phyloP scores from a whole-genome alignment of 2,329 filamentous ascomycete species.

The Xylaria multiplex region DNA sequence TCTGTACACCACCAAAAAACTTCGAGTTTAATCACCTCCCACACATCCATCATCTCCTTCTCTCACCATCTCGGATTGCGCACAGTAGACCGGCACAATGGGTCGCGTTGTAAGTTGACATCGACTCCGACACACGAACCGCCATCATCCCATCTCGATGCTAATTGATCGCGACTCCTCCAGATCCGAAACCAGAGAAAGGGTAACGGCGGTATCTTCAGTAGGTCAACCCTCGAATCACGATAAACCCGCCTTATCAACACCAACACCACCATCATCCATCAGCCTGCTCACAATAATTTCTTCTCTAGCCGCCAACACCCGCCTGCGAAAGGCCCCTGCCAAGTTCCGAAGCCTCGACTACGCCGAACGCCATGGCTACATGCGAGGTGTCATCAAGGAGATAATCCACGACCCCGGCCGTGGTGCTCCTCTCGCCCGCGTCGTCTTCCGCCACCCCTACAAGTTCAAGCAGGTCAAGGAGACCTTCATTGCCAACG shows the following conservation, averaged over 20 bases:
- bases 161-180: slow-evolving; percentile 31
- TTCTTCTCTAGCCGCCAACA: slow-evolving; percentile 71
- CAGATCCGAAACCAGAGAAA: slow-evolving; percentile 70
- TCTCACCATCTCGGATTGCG: slow-evolving; percentile 49
- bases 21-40: slow-evolving; percentile 40
- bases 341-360: slow-evolving; percentile 98
- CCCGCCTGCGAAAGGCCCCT: slow-evolving; percentile 92
- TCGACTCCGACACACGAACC: background rate
- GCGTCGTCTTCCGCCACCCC: slow-evolving; percentile 95
- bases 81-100: slow-evolving; percentile 50
- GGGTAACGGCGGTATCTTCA: slow-evolving; percentile 51
- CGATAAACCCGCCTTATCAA: slow-evolving; percentile 9
- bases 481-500: slow-evolving; percentile 99
- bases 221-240: slow-evolving; percentile 44
- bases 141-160: background rate
- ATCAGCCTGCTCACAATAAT: slow-evolving; percentile 37
- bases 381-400: slow-evolving; percentile 96
- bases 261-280: background rate
- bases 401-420: slow-evolving; percentile 99
- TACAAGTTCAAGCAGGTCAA: slow-evolving; percentile 98
- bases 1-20: slow-evolving; percentile 42
- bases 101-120: slow-evolving; percentile 51
- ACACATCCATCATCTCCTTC: slow-evolving; percentile 38
- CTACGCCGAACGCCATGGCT: slow-evolving; percentile 96
- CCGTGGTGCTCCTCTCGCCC: slow-evolving; percentile 96